A percentile compares a stretch with the other conserved stretches of the same genome.
Evolutionary conservation across 306 rosid species (phyloP).

Genomic region (Medicago truncatula): MtrunA17r5.0-ANR NC_053042.1:30188001-30188500

Average conservation of each 20-base stretch:
- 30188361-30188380: conserved; percentile 12
- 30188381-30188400: conserved; percentile 11
- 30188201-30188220: conserved; percentile 45
- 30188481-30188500: conserved; percentile 17
- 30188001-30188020: conserved; percentile 52
- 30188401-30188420: conserved; percentile 9
- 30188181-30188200: conserved; percentile 61
- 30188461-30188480: background rate
- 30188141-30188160: conserved; percentile 86
- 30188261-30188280: conserved; percentile 46
- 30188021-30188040: conserved; percentile 52
- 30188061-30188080: conserved; percentile 59
- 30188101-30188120: conserved; percentile 96
- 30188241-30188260: conserved; percentile 37
- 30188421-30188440: conserved; percentile 1
- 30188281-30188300: conserved; percentile 57
- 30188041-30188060: conserved; percentile 57
- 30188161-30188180: conserved; percentile 61
- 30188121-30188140: conserved; percentile 82
- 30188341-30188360: background rate
- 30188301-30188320: conserved; percentile 88
- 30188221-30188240: conserved; percentile 50
- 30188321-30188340: conserved; percentile 57
- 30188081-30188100: conserved; percentile 72
- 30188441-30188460: conserved; percentile 22